Evolutionary conservation across 2,329 filamentous ascomycete species (phyloP), one percentile per base, ranked within the genome.

Genomic region (Colletotrichum sublineola): DNA sequence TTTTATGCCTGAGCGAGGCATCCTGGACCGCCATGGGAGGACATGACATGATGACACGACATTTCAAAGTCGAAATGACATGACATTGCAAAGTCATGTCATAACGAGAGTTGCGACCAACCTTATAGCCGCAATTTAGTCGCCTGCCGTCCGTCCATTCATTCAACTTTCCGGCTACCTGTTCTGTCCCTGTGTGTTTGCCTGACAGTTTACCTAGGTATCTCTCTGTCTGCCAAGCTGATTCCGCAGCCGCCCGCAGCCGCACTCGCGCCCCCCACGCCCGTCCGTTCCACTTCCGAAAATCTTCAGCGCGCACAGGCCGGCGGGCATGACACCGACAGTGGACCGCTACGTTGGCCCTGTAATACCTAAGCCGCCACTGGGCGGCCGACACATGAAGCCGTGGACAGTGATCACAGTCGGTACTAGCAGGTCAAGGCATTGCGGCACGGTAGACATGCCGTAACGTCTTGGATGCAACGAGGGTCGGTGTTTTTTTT

Each of bases 221-320:
- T 5, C n/a, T 24, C 5, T 7, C 12, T 52, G 12, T 5, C 14
- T 52, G 48, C 48, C 24, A 7, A n/a, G 9, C 33, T 20, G 38
- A 42, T 36, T 56, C 44, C 44, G 24, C 64, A 53, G n/a, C 55
- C 64, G 56, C 44, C 64, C 55, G 55, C 53, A 58, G 31, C 53
- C 42, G 63, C 55, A 24, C 15, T 36, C 33, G 11, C 33, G 24
- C 24, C 24, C 24, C 24, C 24, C 24, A 14, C 52, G 3, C 50
- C 29, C 52, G 31, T 40, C 52, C 33, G 14, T n/a, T 20, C 33
- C 33, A 36, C 55, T 44, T 36, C 64, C 64, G 64, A 57, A 36
- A 38, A 33, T 33, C 52, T 9, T 29, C 36, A 40, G n/a, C 36
- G 55, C 36, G 36, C 31, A 18, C 18, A n/a, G 36, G n/a, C 55